Conservation (phyloP, 139 green algal species). For the Ettlia oleoabundans region DNA sequence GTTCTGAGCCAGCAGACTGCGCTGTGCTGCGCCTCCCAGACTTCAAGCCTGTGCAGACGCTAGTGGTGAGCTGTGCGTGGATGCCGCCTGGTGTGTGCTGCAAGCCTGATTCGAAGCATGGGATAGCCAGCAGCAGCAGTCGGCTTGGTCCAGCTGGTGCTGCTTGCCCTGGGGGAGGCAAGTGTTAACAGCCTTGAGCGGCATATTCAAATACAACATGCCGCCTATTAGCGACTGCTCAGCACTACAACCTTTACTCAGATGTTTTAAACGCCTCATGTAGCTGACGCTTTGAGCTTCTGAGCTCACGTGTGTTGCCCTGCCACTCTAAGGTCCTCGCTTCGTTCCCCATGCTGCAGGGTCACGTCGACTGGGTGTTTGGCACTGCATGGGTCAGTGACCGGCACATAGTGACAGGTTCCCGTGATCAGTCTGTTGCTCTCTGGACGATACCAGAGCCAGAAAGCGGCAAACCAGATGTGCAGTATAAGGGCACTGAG, state of each 20-base stretch:
- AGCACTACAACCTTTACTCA: too few relatives aligned
- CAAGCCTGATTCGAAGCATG: too few relatives aligned
- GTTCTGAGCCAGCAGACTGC: constrained; percentile 49
- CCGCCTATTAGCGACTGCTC: too few relatives aligned
- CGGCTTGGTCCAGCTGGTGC: too few relatives aligned
- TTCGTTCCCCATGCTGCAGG: constrained; percentile 33
- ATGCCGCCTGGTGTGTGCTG: neutral
- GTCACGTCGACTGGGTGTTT: constrained; percentile 82
- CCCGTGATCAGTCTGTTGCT: constrained; percentile 34
- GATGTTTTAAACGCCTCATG: too few relatives aligned
- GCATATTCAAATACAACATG: too few relatives aligned
- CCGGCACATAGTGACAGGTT: constrained; percentile 61
- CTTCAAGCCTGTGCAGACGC: constrained; percentile 31
- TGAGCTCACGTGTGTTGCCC: neutral
- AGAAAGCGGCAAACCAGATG: neutral
- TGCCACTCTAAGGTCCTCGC: too few relatives aligned
- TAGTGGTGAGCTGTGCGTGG: constrained; percentile 37
- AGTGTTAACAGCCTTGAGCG: too few relatives aligned
- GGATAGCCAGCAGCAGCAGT: too few relatives aligned
- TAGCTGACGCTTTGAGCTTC: neutral
- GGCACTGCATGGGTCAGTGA: constrained; percentile 69
- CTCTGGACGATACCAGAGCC: constrained; percentile 36
- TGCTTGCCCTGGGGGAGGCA: too few relatives aligned
- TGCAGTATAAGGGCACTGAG: neutral
- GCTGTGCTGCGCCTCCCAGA: constrained; percentile 43